Conservation (phyloP, 2,329 filamentous ascomycete genomes). For the Monascus ruber region DNA sequence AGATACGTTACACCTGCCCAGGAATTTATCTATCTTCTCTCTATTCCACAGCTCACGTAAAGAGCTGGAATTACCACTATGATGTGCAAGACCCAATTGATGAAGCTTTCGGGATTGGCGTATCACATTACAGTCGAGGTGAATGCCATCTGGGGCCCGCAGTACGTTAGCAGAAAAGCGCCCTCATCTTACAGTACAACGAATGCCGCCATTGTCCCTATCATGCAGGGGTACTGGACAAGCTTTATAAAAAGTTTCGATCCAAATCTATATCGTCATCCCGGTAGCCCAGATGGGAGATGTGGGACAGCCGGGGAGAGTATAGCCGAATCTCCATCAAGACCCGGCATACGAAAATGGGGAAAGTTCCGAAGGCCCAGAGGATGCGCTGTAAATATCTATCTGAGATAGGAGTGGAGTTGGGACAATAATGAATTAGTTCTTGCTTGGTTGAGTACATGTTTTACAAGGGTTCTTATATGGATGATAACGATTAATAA, state of each 20-base stretch:
- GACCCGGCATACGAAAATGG: constrained; percentile 37
- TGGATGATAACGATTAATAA: not conserved
- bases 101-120: constrained; percentile 46
- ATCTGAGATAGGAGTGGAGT: constrained; percentile 34
- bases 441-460: no score
- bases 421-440: constrained; percentile 32
- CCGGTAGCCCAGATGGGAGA: constrained; percentile 42
- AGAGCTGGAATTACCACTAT: constrained; percentile 58
- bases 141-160: constrained; percentile 55
- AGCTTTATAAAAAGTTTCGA: constrained; percentile 58
- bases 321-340: constrained; percentile 32
- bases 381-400: constrained; percentile 39
- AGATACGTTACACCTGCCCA: constrained; percentile 55
- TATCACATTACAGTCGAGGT: constrained; percentile 56
- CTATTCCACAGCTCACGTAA: constrained; percentile 19
- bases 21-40: constrained; percentile 44
- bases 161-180: constrained; percentile 37
- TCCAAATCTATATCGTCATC: constrained; percentile 47
- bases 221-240: constrained; percentile 62
- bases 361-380: constrained; percentile 30
- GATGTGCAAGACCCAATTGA: constrained; percentile 51
- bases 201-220: constrained; percentile 48
- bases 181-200: constrained; percentile 46
- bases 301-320: constrained; percentile 24
- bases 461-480: not conserved